Conservation (phyloP, 1,284 basidiomycete species). For the Xerocomus tenax region DNA sequence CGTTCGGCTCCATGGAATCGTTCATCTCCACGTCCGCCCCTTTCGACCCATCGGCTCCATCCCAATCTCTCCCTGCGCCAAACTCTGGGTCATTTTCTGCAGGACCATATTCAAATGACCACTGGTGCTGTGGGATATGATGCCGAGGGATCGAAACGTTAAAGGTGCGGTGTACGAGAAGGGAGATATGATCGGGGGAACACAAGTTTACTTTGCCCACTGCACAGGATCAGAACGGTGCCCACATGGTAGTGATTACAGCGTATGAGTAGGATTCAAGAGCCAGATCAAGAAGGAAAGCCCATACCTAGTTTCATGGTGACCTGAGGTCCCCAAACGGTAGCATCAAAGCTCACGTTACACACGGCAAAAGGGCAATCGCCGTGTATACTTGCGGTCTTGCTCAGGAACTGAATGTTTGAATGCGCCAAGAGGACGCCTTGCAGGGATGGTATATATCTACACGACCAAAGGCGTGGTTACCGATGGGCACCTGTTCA, state of each 20-base stretch:
- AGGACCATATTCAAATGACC: constrained; percentile 81
- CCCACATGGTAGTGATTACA: not conserved
- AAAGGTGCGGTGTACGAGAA: constrained; percentile 90
- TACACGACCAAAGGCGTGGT: constrained; percentile 28
- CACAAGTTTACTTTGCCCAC: constrained; percentile 83
- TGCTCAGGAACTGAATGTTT: constrained; percentile 62
- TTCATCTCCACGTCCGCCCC: constrained; percentile 16
- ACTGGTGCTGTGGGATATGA: constrained; percentile 77
- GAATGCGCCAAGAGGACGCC: constrained; percentile 87
- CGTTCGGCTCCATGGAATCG: constrained; percentile 27
- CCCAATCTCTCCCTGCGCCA: constrained; percentile 34
- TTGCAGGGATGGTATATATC: constrained; percentile 80
- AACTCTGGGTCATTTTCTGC: constrained; percentile 70
- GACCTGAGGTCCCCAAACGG: constrained; percentile 83
- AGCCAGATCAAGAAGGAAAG: not conserved
- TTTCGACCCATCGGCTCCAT: constrained; percentile 20
- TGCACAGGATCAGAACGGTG: constrained; percentile 27
- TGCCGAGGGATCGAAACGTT: constrained; percentile 93
- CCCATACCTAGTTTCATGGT: constrained; percentile 76
- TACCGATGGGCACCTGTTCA: constrained; percentile 2
- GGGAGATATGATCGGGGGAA: constrained; percentile 89
- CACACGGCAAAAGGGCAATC: constrained; percentile 86
- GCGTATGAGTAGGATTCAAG: not conserved
- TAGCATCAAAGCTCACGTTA: constrained; percentile 71
- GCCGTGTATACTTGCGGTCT: constrained; percentile 63